These are phyloP conservation scores for Paramecium primaurelia DNA, from an alignment of 73 alveolate genomes.

Conservation along the genomic window DNA sequence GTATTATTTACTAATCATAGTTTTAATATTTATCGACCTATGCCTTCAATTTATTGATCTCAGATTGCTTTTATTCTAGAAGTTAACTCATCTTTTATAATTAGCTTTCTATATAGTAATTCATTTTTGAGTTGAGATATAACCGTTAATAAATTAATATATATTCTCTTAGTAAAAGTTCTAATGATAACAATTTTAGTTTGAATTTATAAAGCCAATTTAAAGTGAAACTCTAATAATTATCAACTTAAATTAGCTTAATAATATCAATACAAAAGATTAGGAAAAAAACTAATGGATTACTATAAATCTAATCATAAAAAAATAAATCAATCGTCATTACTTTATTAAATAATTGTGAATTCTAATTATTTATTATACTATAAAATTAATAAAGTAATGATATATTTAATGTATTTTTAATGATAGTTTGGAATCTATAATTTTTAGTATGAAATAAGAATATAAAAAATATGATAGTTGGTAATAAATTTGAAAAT, in stretches of 20 bases:
- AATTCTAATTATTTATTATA: too few relatives aligned
- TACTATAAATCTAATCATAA: background rate
- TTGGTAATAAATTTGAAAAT: background rate
- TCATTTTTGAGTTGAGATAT: background rate
- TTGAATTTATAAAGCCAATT: background rate
- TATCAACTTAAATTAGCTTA: background rate
- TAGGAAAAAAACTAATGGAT: background rate
- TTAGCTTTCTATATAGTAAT: background rate
- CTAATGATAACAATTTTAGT: background rate
- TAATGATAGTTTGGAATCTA: too few relatives aligned
- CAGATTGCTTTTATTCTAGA: background rate
- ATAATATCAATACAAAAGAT: background rate
- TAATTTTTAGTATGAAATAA: background rate
- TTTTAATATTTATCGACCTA: background rate
- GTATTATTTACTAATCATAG: background rate
- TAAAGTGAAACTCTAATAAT: background rate
- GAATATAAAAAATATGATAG: background rate
- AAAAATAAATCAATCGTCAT: background rate
- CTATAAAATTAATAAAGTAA: too few relatives aligned
- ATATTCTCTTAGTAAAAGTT: background rate
- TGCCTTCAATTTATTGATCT: background rate
- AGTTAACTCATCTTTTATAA: background rate
- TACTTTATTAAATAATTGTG: background rate
- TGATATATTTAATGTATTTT: too few relatives aligned
- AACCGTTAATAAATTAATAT: conserved; percentile 13